phyloP scores from a whole-genome alignment of 2,329 filamentous ascomycete species.

The Aspergillus calidoustus region DNA sequence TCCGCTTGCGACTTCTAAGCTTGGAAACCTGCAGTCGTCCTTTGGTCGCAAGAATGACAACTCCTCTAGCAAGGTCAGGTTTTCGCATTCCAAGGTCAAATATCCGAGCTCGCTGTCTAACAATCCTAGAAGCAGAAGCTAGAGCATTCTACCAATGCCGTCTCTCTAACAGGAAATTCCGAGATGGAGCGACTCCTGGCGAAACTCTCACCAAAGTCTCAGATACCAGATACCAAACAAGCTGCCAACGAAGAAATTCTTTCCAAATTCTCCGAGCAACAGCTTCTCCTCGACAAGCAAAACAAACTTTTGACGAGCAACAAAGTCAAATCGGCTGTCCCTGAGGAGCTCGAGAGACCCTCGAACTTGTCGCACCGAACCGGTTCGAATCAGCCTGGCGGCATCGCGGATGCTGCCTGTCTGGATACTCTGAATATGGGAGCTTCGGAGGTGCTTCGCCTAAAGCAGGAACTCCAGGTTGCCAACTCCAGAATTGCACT shows the following conservation, averaged over 20 bases:
- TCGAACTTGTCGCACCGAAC: conserved; percentile 25
- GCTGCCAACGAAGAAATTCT: conserved; percentile 52
- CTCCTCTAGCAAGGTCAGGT: conserved; percentile 44
- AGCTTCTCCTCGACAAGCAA: conserved; percentile 63
- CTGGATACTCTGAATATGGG: conserved; percentile 34
- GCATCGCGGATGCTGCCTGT: conserved; percentile 18
- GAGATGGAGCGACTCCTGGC: conserved; percentile 67
- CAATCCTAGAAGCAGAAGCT: conserved; percentile 53
- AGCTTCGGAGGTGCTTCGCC: conserved; percentile 56
- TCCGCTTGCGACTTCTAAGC: conserved; percentile 39
- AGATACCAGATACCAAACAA: conserved; percentile 21
- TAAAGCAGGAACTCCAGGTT: conserved; percentile 61
- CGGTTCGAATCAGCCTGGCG: conserved; percentile 18
- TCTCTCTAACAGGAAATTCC: conserved; percentile 36
- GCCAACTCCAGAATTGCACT: conserved; percentile 63
- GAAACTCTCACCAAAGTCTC: conserved; percentile 45
- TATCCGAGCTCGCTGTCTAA: conserved; percentile 32
- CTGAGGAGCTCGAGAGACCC: conserved; percentile 29
- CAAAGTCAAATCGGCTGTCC: conserved; percentile 17
- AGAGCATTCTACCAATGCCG: conserved; percentile 39
- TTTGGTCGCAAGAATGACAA: conserved; percentile 30
- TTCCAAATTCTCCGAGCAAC: conserved; percentile 74
- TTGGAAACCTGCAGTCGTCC: conserved; percentile 37
- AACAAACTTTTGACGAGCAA: conserved; percentile 52
- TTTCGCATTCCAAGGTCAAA: not conserved